Conservation (phyloP, 148 eudicot species). For the Arctostaphylos glauca region DNA sequence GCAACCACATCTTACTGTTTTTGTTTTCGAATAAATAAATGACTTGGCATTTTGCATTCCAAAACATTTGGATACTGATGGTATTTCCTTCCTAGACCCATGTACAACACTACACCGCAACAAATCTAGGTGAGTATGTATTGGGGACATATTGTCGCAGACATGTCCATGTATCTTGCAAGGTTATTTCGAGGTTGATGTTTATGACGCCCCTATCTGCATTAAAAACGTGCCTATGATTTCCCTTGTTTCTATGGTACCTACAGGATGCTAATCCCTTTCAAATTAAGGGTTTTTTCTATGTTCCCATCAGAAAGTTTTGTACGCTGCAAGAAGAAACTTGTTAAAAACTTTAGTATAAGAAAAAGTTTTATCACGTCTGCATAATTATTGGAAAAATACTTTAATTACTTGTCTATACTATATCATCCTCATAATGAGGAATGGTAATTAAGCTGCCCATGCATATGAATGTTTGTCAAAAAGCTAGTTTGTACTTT, state of each 20-base stretch:
- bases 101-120: background rate
- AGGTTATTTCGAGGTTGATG: background rate
- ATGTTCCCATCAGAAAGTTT: background rate
- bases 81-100: background rate
- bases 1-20: background rate
- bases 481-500: background rate
- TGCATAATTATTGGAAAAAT: background rate
- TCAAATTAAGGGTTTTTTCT: conserved; percentile 1
- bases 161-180: background rate
- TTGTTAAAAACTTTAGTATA: background rate
- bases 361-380: background rate
- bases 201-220: background rate
- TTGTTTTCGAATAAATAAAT: background rate
- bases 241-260: background rate
- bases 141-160: background rate
- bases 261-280: background rate
- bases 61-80: background rate
- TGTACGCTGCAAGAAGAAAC: background rate
- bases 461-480: background rate
- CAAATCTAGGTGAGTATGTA: background rate
- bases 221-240: background rate
- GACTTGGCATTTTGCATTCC: background rate
- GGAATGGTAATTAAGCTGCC: background rate
- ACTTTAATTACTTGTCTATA: background rate
- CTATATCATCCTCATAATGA: background rate